Conservation (phyloP, 2,329 filamentous ascomycete species). For the Didymella arachidicola region DNA sequence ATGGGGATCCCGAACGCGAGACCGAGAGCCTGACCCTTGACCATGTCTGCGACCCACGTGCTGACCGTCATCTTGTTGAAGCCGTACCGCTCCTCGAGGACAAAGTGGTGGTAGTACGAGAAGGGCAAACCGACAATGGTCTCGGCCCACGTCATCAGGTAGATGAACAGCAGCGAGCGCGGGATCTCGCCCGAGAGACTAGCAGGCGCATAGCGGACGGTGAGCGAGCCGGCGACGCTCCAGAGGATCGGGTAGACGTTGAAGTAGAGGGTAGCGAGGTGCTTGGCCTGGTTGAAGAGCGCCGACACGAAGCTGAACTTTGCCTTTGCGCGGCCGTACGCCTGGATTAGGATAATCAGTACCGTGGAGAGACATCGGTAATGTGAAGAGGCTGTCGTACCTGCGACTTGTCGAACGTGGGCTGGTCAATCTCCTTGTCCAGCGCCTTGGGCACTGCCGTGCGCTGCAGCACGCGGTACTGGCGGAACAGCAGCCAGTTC, state of each 20-base stretch:
- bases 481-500: slow-evolving; percentile 84
- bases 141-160: slow-evolving; percentile 83
- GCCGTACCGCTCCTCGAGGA: slow-evolving; percentile 94
- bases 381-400: slow-evolving; percentile 46
- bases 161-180: slow-evolving; percentile 91
- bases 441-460: slow-evolving; percentile 85
- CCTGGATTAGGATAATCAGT: slow-evolving; percentile 49
- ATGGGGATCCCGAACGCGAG: slow-evolving; percentile 85
- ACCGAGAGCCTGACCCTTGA: slow-evolving; percentile 87
- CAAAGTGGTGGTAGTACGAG: slow-evolving; percentile 91
- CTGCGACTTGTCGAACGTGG: slow-evolving; percentile 94
- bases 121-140: slow-evolving; percentile 80
- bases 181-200: slow-evolving; percentile 91
- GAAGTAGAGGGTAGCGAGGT: slow-evolving; percentile 86
- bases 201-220: slow-evolving; percentile 76
- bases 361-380: no score
- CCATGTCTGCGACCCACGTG: slow-evolving; percentile 86
- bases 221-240: slow-evolving; percentile 77
- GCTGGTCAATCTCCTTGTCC: slow-evolving; percentile 83
- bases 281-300: slow-evolving; percentile 87
- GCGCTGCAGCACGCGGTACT: slow-evolving; percentile 85
- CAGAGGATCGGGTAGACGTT: slow-evolving; percentile 92
- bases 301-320: slow-evolving; percentile 83
- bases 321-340: slow-evolving; percentile 94
- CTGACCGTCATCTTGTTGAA: slow-evolving; percentile 98